Base-by-base conservation (phyloP, 768 basidiomycete species). In the Guyanaporus albipodus region DNA sequence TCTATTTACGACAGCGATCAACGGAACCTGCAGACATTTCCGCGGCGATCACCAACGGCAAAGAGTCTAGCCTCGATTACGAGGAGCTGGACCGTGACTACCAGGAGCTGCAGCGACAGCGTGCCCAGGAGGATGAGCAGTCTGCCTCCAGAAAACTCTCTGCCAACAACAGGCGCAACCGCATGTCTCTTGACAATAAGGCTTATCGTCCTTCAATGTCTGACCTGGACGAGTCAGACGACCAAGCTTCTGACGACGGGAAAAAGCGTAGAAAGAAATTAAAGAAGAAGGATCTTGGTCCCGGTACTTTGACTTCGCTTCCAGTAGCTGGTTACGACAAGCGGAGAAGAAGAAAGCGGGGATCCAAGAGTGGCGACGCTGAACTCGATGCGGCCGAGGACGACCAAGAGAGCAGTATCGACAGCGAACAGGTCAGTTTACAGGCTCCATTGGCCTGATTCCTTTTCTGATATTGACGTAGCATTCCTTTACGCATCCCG, bases 141-240 rank as follows among this genome's bases (percentile, higher is more conserved):
- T 40, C 52, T 59, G 22, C 64, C 56, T 46, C 69, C 56, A 61
- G 67, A 64, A 66, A 67, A 60, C 51, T 62, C 9, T 51, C 57
- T 19, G 58, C 68, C 2, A 58, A 57, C 8, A 68, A 74, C 51
- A 78, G 73, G 60, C 77, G 80, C 21, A 75, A 74, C 55, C 79
- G 83, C 26, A 87, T 89, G 51, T 85, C 85, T 0, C 58, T 70
- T 19, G 90, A 91, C 63, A 89, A 91, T 67, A 87, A 85, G 62
- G 89, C 89, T 1, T 92, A 91, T 57, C 77, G 77, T 43, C 89
- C 89, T 17, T 67, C 79, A 1, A 62, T 64, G 45, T 85, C 82
- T 8, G 85, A 86, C 53, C 55, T 78, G 27, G 87, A 88, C 32
- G 76, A 78, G 8, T 80, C 82, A 7, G 83, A 81, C 27, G 81